These are phyloP conservation scores for Aspergillus novofumigatus DNA, from an alignment of 2,329 filamentous ascomycete species.

Conservation along the genomic window DNA sequence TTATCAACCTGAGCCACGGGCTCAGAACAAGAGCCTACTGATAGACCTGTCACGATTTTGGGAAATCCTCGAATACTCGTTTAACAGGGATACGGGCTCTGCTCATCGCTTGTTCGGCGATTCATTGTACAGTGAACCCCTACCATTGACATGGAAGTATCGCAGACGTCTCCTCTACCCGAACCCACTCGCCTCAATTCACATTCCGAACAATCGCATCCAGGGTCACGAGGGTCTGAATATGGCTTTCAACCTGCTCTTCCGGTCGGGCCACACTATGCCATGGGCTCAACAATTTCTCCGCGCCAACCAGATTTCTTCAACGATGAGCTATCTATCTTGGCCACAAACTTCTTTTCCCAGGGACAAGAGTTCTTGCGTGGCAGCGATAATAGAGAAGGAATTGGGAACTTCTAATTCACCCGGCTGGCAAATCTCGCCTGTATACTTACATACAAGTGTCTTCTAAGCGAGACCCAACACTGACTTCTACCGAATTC, in stretches of 20 bases:
- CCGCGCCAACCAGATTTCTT: constrained; percentile 22
- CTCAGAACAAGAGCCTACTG: constrained; percentile 35
- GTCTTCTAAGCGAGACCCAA: neutral
- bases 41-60: constrained; percentile 48
- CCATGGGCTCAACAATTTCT: constrained; percentile 15
- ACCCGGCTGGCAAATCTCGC: neutral
- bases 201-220: constrained; percentile 14
- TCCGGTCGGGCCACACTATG: constrained; percentile 12
- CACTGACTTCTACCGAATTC: neutral
- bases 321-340: constrained; percentile 44
- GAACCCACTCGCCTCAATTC: constrained; percentile 38
- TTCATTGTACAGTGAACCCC: constrained; percentile 32
- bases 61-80: constrained; percentile 48
- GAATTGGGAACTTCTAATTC: constrained; percentile 28
- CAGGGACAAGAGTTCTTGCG: constrained; percentile 42
- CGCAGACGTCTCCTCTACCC: constrained; percentile 42
- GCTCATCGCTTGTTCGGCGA: constrained; percentile 40
- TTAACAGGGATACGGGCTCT: constrained; percentile 36
- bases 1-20: constrained; percentile 35
- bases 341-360: constrained; percentile 47
- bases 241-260: constrained; percentile 15
- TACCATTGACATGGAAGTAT: constrained; percentile 33
- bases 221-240: constrained; percentile 14
- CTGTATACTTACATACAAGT: neutral
- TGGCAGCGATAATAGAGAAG: constrained; percentile 35